Percentiles rank a stretch among this genome's conserved stretches.
These are phyloP conservation scores for Mucor irregularis DNA, from an alignment of 371 early-diverging fungal species.

Conservation along the genomic window DNA sequence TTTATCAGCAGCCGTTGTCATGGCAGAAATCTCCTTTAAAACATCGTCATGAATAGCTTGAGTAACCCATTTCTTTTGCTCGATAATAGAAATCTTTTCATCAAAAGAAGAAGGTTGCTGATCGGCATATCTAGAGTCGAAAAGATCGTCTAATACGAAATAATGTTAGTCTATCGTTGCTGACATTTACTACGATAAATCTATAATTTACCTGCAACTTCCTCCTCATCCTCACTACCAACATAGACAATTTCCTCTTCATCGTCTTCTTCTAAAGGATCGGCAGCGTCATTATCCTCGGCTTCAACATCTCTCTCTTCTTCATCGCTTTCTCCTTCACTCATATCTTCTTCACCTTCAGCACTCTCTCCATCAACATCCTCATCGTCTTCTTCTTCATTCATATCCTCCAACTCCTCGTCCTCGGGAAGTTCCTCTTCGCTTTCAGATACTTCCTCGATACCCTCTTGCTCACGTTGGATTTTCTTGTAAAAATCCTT, in stretches of 20 bases:
- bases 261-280: constrained; percentile 22
- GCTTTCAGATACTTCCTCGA: constrained; percentile 14
- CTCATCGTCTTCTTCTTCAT: constrained; percentile 21
- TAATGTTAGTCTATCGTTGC: no score
- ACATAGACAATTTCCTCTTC: constrained; percentile 31
- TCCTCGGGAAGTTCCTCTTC: constrained; percentile 42
- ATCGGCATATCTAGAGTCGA: constrained; percentile 49
- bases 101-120: constrained; percentile 45
- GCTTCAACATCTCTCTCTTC: constrained; percentile 25
- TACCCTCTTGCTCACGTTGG: constrained; percentile 45
- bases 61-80: constrained; percentile 50
- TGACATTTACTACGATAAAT: constrained; percentile 1
- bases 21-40: constrained; percentile 44
- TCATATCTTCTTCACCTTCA: constrained; percentile 2
- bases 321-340: constrained; percentile 25
- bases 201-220: constrained; percentile 28
- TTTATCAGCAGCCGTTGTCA: constrained; percentile 31
- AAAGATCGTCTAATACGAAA: constrained; percentile 22
- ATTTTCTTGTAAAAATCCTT: constrained; percentile 45
- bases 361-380: constrained; percentile 33
- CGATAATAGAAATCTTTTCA: constrained; percentile 45
- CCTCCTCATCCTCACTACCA: constrained; percentile 46
- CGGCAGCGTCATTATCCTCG: constrained; percentile 37
- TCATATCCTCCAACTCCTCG: constrained; percentile 26
- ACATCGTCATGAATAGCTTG: constrained; percentile 45